Evolutionary conservation across 129 eudicot species (phyloP).

Genomic region (Dittrichia graveolens): DNA sequence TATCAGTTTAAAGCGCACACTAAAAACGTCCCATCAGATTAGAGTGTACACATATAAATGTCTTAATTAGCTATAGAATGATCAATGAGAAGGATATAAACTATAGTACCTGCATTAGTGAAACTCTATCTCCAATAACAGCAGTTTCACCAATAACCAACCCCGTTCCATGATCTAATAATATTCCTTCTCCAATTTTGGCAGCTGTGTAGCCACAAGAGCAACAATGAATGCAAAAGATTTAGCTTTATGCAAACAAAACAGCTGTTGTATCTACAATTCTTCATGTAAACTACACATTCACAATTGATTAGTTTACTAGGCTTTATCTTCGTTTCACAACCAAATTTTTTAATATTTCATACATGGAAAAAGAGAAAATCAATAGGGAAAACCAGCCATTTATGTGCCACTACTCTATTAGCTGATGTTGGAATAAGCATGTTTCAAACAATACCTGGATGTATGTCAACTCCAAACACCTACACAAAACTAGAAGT

Average conservation of each 20-base stretch:
- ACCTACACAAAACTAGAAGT: conserved; percentile 41
- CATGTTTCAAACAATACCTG: conserved; percentile 45
- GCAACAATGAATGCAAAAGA: neutral
- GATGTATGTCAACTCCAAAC: conserved; percentile 74
- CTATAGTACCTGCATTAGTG: conserved; percentile 59
- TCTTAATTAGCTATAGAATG: conserved; percentile 10
- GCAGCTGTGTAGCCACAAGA: conserved; percentile 52
- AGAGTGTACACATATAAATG: neutral
- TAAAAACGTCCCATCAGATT: no score
- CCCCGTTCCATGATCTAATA: conserved; percentile 75
- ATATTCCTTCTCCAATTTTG: conserved; percentile 72
- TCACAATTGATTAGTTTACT: neutral
- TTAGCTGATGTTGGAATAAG: neutral
- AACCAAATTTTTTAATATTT: neutral
- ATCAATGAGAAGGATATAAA: neutral
- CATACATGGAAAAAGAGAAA: neutral
- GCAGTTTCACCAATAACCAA: conserved; percentile 81
- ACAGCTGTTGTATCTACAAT: no score
- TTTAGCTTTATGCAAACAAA: neutral
- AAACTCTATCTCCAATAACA: conserved; percentile 70
- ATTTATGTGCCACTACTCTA: neutral
- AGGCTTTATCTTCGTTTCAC: no score
- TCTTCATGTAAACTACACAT: no score
- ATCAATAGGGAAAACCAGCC: neutral
- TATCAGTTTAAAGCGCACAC: no score